A percentile compares a stretch with the other conserved stretches of the same genome.
These are phyloP conservation scores for Phytophthora vignae DNA, from an alignment of 352 stramenopile species.

Conservation along the genomic window DNA sequence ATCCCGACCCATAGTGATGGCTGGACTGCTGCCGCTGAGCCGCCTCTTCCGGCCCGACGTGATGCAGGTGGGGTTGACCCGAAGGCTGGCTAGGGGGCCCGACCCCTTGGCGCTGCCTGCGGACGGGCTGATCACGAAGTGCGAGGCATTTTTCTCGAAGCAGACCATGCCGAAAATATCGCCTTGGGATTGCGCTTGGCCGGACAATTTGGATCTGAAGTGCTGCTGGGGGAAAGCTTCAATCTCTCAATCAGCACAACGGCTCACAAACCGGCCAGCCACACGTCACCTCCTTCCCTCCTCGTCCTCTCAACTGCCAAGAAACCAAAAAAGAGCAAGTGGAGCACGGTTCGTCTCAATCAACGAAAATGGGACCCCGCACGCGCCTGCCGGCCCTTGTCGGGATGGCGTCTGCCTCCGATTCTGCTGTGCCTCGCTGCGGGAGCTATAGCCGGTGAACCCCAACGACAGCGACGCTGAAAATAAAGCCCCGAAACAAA, in stretches of 20 bases:
- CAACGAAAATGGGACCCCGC: conserved; percentile 39
- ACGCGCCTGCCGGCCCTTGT: background rate
- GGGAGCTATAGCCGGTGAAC: conserved; percentile 14
- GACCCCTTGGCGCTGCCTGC: conserved; percentile 19
- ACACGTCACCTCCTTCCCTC: conserved; percentile 5
- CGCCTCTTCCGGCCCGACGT: conserved; percentile 30
- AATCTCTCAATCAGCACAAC: conserved; percentile 19
- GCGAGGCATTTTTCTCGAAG: conserved; percentile 31
- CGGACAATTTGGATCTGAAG: conserved; percentile 42
- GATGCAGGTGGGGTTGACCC: conserved; percentile 22
- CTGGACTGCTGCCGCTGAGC: conserved; percentile 20
- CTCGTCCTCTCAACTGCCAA: conserved; percentile 38
- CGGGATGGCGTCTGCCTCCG: conserved; percentile 14
- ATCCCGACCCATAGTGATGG: conserved; percentile 27
- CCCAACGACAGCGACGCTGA: background rate
- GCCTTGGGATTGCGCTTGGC: conserved; percentile 41
- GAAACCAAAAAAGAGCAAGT: conserved; percentile 42
- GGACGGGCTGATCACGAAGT: conserved; percentile 39
- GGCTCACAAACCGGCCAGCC: conserved; percentile 34
- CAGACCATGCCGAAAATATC: conserved; percentile 49
- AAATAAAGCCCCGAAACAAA: conserved; percentile 38
- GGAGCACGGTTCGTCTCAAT: conserved; percentile 30
- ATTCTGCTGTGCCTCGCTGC: conserved; percentile 11
- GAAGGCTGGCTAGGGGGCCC: conserved; percentile 10
- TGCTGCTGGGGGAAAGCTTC: background rate